phyloP scores from a whole-genome alignment of 805 yeast genomes.

The Kuraishia cidri region DNA sequence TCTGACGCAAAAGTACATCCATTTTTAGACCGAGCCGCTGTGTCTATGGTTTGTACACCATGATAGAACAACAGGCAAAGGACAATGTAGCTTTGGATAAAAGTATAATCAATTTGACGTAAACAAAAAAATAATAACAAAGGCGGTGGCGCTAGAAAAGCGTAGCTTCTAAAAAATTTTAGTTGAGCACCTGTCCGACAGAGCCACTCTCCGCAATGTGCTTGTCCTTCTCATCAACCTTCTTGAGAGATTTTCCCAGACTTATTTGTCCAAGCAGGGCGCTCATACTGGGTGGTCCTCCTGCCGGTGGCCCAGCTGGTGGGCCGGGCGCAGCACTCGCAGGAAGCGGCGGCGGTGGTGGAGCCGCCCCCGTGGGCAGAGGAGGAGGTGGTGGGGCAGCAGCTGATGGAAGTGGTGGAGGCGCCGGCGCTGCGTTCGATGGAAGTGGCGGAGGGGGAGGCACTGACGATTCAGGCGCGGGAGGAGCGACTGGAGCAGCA shows the following conservation, averaged over 20 bases:
- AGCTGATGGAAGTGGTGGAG: slow-evolving; percentile 18
- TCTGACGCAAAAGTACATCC: slow-evolving; percentile 1
- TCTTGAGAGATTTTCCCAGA: slow-evolving; percentile 40
- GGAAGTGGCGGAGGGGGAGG: slow-evolving; percentile 18
- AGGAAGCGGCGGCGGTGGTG: slow-evolving; percentile 35
- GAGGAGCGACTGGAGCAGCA: slow-evolving; percentile 5
- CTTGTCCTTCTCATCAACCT: slow-evolving; percentile 39
- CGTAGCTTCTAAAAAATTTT: too few relatives aligned
- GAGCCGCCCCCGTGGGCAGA: slow-evolving; percentile 20
- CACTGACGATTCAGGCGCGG: slow-evolving; percentile 1
- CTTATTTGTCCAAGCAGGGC: slow-evolving; percentile 51
- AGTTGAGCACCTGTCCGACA: too few relatives aligned
- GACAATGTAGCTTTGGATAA: too few relatives aligned
- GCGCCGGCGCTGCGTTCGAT: slow-evolving; percentile 16
- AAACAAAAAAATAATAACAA: too few relatives aligned
- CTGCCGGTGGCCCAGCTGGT: slow-evolving; percentile 24
- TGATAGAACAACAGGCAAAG: too few relatives aligned
- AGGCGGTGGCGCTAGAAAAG: too few relatives aligned
- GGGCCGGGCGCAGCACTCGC: slow-evolving; percentile 14
- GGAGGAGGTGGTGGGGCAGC: slow-evolving; percentile 21
- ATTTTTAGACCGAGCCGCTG: too few relatives aligned
- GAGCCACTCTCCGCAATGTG: slow-evolving; percentile 33
- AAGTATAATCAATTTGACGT: too few relatives aligned
- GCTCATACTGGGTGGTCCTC: slow-evolving; percentile 25
- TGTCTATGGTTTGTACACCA: too few relatives aligned